Evolutionary conservation across 2,329 filamentous ascomycete species (phyloP).

Genomic region (Paracorniculantispora psalliotae): DNA sequence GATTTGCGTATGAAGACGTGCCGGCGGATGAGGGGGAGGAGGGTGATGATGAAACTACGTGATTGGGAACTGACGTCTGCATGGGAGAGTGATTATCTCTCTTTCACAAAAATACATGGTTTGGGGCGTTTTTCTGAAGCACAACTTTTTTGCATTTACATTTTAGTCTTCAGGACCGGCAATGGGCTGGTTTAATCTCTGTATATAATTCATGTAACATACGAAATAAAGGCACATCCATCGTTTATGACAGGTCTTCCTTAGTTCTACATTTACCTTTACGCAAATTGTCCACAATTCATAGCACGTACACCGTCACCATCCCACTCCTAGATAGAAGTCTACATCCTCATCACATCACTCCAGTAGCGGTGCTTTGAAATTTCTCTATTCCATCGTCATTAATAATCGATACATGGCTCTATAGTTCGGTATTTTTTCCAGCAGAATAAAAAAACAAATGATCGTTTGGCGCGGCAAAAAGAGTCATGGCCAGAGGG

Average conservation of each 20-base stretch:
- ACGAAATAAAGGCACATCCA: no score
- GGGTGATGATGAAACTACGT: not conserved
- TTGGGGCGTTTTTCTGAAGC: not conserved
- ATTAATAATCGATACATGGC: slow-evolving; percentile 7
- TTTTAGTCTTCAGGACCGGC: not conserved
- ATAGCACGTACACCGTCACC: no score
- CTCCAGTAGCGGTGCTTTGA: not conserved
- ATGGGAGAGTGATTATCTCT: no score
- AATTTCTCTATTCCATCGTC: not conserved
- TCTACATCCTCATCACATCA: not conserved
- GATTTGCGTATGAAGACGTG: slow-evolving; percentile 28
- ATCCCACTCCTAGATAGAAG: no score
- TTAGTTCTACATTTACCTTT: no score
- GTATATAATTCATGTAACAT: no score
- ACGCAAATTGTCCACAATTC: no score
- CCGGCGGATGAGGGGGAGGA: not conserved
- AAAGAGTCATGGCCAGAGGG: no score
- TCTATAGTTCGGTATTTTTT: slow-evolving; percentile 3
- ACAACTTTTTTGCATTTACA: not conserved
- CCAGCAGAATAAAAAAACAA: not conserved
- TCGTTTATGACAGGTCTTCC: no score
- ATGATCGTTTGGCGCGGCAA: not conserved
- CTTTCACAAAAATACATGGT: no score
- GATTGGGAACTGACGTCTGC: no score
- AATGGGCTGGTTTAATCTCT: not conserved